Evolutionary conservation across 352 stramenopile species (phyloP).

Genomic region (Pythium graminicola): DNA sequence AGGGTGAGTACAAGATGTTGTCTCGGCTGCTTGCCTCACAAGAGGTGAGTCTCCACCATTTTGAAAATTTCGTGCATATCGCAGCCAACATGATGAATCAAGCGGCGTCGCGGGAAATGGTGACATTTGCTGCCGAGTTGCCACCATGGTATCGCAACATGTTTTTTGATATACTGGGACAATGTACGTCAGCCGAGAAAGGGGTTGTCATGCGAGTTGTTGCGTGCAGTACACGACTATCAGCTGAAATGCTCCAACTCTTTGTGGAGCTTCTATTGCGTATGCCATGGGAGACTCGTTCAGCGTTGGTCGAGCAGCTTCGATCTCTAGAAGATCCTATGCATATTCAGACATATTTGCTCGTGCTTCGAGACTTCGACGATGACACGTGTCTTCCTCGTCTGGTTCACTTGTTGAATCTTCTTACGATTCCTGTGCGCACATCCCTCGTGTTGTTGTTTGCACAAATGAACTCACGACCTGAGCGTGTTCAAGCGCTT

Average conservation of each 20-base stretch:
- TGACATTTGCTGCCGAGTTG: constrained; percentile 49
- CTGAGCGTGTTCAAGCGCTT: constrained; percentile 15
- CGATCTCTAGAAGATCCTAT: constrained; percentile 33
- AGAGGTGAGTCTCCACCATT: constrained; percentile 34
- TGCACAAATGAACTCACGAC: neutral
- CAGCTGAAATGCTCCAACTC: constrained; percentile 32
- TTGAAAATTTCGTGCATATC: constrained; percentile 42
- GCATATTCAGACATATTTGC: constrained; percentile 31
- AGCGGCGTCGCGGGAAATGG: constrained; percentile 51
- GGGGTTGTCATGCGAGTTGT: constrained; percentile 56
- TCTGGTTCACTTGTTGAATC: constrained; percentile 40
- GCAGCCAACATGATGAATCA: constrained; percentile 67
- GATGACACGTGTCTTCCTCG: constrained; percentile 27
- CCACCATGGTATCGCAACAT: constrained; percentile 32
- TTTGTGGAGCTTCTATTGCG: constrained; percentile 40
- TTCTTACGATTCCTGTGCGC: constrained; percentile 31
- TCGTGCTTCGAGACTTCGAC: constrained; percentile 32
- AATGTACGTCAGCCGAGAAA: constrained; percentile 39
- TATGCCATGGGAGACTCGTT: constrained; percentile 48
- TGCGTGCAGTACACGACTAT: constrained; percentile 36
- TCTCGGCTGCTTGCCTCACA: constrained; percentile 44
- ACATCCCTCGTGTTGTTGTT: constrained; percentile 27
- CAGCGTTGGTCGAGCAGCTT: constrained; percentile 55
- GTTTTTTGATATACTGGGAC: constrained; percentile 43
- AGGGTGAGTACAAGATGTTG: constrained; percentile 51